Evolutionary conservation across 106 monocot species (phyloP).

Genomic region (Alisma plantagoaquatica): DNA sequence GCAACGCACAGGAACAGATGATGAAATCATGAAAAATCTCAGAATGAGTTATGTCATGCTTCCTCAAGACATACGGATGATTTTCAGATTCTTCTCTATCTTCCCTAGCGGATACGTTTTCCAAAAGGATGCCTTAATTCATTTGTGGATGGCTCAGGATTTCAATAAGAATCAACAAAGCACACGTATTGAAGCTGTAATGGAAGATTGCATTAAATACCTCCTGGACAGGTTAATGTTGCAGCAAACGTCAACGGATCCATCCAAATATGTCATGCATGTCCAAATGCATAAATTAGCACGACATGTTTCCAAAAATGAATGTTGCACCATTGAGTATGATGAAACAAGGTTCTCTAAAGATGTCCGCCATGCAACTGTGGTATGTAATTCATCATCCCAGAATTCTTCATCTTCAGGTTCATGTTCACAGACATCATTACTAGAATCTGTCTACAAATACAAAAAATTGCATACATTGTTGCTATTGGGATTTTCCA

Average conservation of each 20-base stretch:
- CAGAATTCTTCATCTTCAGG: background rate
- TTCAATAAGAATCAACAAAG: too few relatives aligned
- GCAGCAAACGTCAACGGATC: background rate
- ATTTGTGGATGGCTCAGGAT: slow-evolving; percentile 5
- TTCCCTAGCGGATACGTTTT: background rate
- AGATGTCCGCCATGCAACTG: background rate
- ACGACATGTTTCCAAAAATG: background rate
- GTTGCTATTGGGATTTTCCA: background rate
- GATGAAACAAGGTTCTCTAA: background rate
- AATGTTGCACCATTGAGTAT: background rate
- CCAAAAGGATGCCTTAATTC: background rate
- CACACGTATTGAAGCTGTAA: background rate
- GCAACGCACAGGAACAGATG: background rate
- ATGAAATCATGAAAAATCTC: background rate
- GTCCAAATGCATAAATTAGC: background rate
- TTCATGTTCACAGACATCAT: background rate
- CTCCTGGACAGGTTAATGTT: background rate
- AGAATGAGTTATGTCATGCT: background rate
- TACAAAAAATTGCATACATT: background rate
- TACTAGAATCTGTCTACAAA: background rate
- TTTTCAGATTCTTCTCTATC: background rate
- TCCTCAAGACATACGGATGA: background rate
- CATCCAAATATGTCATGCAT: slow-evolving; percentile 1
- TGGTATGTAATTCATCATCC: background rate
- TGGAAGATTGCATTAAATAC: background rate